Evolutionary conservation across 345 rosid species (phyloP).

Genomic region (Lumnitzera littorea): DNA sequence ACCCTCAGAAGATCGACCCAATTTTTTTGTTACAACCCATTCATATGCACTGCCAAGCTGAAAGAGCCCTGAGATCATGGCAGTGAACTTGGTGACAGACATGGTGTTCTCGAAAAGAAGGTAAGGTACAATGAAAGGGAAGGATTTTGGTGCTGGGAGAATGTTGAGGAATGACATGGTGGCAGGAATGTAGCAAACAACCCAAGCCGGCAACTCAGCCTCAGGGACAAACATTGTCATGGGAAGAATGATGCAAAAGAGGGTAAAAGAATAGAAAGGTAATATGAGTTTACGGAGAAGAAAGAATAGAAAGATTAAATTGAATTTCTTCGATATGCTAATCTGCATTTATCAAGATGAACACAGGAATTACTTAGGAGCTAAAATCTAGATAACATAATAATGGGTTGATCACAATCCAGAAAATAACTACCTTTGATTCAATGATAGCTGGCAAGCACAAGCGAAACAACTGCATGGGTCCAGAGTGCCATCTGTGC

Average conservation of each 20-base stretch:
- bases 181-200: slow-evolving; percentile 50
- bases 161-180: slow-evolving; percentile 53
- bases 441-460: slow-evolving; percentile 33
- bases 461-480: slow-evolving; percentile 50
- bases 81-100: slow-evolving; percentile 54
- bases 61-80: slow-evolving; percentile 51
- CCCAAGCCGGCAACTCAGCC: slow-evolving; percentile 50
- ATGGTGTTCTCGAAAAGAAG: slow-evolving; percentile 51
- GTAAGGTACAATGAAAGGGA: slow-evolving; percentile 50
- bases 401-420: neutral
- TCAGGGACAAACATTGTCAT: slow-evolving; percentile 54
- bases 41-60: slow-evolving; percentile 53
- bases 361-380: neutral
- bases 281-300: slow-evolving; percentile 42
- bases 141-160: slow-evolving; percentile 45
- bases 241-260: slow-evolving; percentile 50
- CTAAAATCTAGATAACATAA: neutral
- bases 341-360: slow-evolving; percentile 24
- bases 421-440: slow-evolving; percentile 30
- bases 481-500: slow-evolving; percentile 56
- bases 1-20: slow-evolving; percentile 50
- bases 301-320: slow-evolving; percentile 46
- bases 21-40: slow-evolving; percentile 54
- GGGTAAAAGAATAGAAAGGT: slow-evolving; percentile 49
- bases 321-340: slow-evolving; percentile 40